These are phyloP conservation scores for Gonapodya prolifera DNA, from an alignment of 192 early-diverging fungal species.

Conservation along the genomic window DNA sequence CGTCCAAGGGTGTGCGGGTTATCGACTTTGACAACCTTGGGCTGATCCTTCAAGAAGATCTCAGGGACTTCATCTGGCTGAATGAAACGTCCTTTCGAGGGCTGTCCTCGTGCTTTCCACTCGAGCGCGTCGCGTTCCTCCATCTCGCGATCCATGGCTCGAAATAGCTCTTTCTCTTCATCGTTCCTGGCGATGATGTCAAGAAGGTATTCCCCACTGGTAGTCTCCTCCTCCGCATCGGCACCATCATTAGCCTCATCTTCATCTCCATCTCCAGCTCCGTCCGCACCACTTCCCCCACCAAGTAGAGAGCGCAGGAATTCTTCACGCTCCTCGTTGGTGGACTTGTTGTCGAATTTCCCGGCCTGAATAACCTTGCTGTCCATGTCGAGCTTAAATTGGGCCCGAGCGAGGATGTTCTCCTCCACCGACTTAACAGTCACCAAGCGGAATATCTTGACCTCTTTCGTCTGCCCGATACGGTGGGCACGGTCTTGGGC, in stretches of 20 bases:
- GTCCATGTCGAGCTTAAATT: constrained; percentile 93
- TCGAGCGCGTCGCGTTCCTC: constrained; percentile 27
- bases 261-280: constrained; percentile 63
- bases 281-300: constrained; percentile 50
- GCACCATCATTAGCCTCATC: constrained; percentile 38
- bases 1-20: not conserved
- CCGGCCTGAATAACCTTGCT: constrained; percentile 99
- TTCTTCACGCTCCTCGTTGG: constrained; percentile 82
- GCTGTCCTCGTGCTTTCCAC: constrained; percentile 37
- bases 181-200: constrained; percentile 81
- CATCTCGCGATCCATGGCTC: constrained; percentile 63
- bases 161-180: constrained; percentile 62
- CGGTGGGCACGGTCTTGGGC: constrained; percentile 99
- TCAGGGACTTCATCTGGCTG: not conserved
- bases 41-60: not conserved
- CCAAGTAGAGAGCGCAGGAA: constrained; percentile 45
- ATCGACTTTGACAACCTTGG: not conserved
- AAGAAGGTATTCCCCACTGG: constrained; percentile 85
- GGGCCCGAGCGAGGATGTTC: constrained; percentile 78
- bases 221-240: constrained; percentile 52
- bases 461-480: constrained; percentile 98
- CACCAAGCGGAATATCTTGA: constrained; percentile 84
- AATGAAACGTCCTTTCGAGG: not conserved
- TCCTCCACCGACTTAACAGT: constrained; percentile 89
- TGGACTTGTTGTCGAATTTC: constrained; percentile 96